Percentiles rank a stretch among this genome's conserved stretches.
Evolutionary conservation across 2,329 filamentous ascomycete species (phyloP).

Genomic region (Thelonectria rubi): DNA sequence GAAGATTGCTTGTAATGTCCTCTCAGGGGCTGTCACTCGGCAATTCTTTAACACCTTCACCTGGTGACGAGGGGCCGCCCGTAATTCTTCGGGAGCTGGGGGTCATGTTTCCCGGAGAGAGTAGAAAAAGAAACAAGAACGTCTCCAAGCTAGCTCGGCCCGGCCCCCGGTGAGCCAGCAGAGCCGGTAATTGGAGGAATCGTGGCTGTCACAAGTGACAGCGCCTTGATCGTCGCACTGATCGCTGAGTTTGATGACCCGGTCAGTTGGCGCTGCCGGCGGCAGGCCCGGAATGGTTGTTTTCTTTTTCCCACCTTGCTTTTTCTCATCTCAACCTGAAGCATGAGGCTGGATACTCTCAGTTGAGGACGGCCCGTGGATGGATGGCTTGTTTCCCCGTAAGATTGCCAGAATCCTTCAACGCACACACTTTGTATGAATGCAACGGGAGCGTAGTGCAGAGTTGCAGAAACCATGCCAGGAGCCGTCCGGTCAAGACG

Average conservation of each 20-base stretch:
- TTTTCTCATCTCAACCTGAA: slow-evolving; percentile 17
- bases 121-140: slow-evolving; percentile 20
- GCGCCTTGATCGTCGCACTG: slow-evolving; percentile 21
- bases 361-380: slow-evolving; percentile 1
- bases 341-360: slow-evolving; percentile 21
- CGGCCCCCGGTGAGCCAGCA: slow-evolving; percentile 2
- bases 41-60: slow-evolving; percentile 17
- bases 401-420: slow-evolving; percentile 13
- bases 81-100: slow-evolving; percentile 15
- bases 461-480: not conserved
- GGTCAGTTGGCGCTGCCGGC: slow-evolving; percentile 1
- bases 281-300: not conserved
- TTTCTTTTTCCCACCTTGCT: slow-evolving; percentile 19
- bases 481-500: not conserved
- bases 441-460: not conserved
- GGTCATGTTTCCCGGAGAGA: not conserved
- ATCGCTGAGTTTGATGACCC: slow-evolving; percentile 11
- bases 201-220: slow-evolving; percentile 33
- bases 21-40: slow-evolving; percentile 11
- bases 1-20: too few relatives aligned
- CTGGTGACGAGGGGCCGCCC: slow-evolving; percentile 10
- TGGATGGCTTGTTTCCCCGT: slow-evolving; percentile 17
- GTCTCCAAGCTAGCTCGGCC: slow-evolving; percentile 17
- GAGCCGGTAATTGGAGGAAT: slow-evolving; percentile 11
- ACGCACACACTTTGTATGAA: not conserved